Evolutionary conservation across 2,329 filamentous ascomycete species (phyloP), one percentile per base, ranked within the genome.

Genomic region (Epichloe uncinata): DNA sequence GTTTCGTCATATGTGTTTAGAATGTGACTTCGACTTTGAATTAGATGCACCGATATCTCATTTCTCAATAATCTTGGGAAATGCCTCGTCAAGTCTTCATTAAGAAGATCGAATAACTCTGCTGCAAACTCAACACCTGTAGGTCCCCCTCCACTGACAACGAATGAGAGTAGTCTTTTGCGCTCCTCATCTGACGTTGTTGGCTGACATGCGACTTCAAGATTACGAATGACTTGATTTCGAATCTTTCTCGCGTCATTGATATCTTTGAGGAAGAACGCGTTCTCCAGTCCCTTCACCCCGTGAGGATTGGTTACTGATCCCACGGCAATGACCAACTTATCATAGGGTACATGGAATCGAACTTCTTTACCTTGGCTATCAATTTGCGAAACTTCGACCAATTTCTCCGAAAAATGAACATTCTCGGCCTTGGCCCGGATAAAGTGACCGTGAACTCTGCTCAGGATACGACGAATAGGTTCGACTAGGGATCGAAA

Each of bases 101-200:
- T 98, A 15, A 98, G 75, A 66, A 98, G 82, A 66, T 98, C 93
- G 64, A 86, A 97, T 6, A 98, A 76, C 64, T 98, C 93, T 5
- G 93, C 93, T 1, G 94, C 94, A 60, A 98, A 98, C 65, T 98
- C 93, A 36, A 98, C 93, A 53, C 93, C 93, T 0, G 93, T 98
- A 3, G 93, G 93, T 0, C 93, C 93, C 93, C 93, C 93, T 49
- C 93, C 93, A 62, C 87, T 91, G 51, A 98, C 73, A n/a, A 96
- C 93, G 61, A 98, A 98, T 0, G 93, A 97, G 4, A 98, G 75
- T 15, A 98, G 73, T 38, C 91, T 81, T 62, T 77, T 84, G 55
- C 93, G 82, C 68, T 98, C 93, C 42, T 89, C 83, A 59, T 98
- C 91, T 0, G 79, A 71, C 0, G 90, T 97, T 0, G 90, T 96